phyloP scores from a whole-genome alignment of 2,329 filamentous ascomycete genomes.

The Pestalotiopsis sp. region DNA sequence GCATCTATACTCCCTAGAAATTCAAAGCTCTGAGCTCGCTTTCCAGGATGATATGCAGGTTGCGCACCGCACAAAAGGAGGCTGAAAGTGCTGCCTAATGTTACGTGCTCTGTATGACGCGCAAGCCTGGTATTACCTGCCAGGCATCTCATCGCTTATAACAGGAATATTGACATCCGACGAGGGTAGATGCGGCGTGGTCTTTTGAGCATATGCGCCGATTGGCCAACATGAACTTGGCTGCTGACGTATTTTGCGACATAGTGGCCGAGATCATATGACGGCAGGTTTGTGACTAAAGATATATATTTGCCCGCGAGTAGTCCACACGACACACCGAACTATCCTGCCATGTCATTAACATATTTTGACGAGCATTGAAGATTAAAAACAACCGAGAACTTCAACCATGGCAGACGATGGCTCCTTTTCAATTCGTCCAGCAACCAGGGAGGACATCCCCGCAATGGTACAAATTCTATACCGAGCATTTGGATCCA shows the following conservation, averaged over 20 bases:
- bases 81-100: not conserved
- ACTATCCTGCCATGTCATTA: not conserved
- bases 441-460: not conserved
- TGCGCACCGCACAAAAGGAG: not conserved
- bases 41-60: not conserved
- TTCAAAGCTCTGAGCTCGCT: not conserved
- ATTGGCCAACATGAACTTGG: not conserved
- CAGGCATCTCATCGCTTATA: not conserved
- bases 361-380: not conserved
- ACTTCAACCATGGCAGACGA: not conserved
- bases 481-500: not conserved
- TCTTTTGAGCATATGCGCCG: not conserved
- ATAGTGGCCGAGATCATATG: not conserved
- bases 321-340: not conserved
- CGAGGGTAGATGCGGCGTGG: not conserved
- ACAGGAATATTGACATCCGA: not conserved
- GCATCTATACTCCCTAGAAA: not conserved
- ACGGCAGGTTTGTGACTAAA: not conserved
- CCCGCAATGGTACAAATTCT: not conserved
- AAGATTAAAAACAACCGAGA: not conserved
- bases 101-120: not conserved
- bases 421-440: not conserved
- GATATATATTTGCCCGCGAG: not conserved
- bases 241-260: not conserved
- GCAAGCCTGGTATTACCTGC: not conserved